A percentile compares a stretch with the other conserved stretches of the same genome.
These are phyloP conservation scores for Globisporangium nagaii DNA, from an alignment of 352 stramenopile genomes.

Conservation along the genomic window DNA sequence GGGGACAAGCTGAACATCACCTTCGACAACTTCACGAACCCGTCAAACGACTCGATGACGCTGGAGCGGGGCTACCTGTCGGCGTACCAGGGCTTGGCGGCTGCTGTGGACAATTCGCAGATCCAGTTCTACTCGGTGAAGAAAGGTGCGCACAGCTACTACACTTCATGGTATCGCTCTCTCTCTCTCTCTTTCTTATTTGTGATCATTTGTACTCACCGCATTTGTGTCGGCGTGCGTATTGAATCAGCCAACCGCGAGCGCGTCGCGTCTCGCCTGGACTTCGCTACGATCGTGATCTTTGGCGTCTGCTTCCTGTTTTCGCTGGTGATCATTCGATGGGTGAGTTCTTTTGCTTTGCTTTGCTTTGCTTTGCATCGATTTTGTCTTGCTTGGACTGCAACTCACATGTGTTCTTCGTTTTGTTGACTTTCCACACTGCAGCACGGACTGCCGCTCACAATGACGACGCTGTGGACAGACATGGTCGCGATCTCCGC, in stretches of 20 bases:
- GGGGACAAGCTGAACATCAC: constrained; percentile 59
- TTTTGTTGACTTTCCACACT: neutral
- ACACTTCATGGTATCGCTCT: neutral
- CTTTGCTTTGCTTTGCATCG: neutral
- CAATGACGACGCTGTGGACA: constrained; percentile 79
- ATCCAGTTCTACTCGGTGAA: constrained; percentile 37
- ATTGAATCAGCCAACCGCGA: constrained; percentile 27
- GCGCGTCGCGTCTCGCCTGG: constrained; percentile 51
- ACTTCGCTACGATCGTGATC: constrained; percentile 63
- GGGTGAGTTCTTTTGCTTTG: constrained; percentile 23
- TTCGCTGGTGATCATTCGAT: constrained; percentile 80
- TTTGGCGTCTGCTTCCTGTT: constrained; percentile 79
- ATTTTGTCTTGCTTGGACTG: neutral
- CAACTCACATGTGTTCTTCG: neutral
- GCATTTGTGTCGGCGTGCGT: neutral
- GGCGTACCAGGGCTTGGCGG: constrained; percentile 50
- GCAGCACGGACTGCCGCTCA: constrained; percentile 72
- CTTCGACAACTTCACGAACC: constrained; percentile 63
- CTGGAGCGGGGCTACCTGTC: constrained; percentile 71
- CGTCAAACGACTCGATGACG: constrained; percentile 44
- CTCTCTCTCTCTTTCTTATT: too few relatives aligned
- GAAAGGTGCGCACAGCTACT: constrained; percentile 13
- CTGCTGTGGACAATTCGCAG: constrained; percentile 56
- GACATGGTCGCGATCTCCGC: constrained; percentile 81
- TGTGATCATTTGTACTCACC: neutral